Evolutionary conservation across 2,329 filamentous ascomycete genomes (phyloP).

Genomic region (Neofusicoccum kwambonambiense): DNA sequence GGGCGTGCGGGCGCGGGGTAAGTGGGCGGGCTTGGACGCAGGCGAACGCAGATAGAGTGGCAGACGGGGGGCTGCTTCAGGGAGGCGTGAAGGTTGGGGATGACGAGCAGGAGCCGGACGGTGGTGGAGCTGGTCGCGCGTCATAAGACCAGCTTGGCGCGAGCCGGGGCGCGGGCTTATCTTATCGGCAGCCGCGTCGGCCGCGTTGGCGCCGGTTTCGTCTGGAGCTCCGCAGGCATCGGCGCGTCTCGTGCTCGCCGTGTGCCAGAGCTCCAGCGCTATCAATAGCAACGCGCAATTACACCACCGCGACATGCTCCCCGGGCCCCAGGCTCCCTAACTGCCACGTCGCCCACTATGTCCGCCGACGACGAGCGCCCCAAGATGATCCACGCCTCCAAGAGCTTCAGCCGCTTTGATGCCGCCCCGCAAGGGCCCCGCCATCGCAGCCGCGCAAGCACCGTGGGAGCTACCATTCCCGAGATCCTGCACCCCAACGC

Average conservation of each 20-base stretch:
- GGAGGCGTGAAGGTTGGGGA: neutral
- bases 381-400: slow-evolving; percentile 41
- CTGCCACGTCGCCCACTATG: slow-evolving; percentile 7
- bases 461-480: slow-evolving; percentile 42
- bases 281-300: slow-evolving; percentile 9
- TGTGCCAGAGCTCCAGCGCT: slow-evolving; percentile 21
- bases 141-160: slow-evolving; percentile 2
- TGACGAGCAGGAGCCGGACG: neutral
- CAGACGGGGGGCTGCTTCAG: neutral
- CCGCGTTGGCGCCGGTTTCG: neutral
- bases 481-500: slow-evolving; percentile 45
- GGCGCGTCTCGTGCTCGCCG: slow-evolving; percentile 21
- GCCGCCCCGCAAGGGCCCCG: slow-evolving; percentile 32
- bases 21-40: neutral
- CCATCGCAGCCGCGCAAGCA: slow-evolving; percentile 46
- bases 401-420: slow-evolving; percentile 53
- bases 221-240: slow-evolving; percentile 20
- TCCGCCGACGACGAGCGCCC: slow-evolving; percentile 33
- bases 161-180: neutral
- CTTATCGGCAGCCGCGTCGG: neutral
- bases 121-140: neutral
- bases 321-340: slow-evolving; percentile 7
- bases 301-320: slow-evolving; percentile 7
- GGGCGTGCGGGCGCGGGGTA: neutral
- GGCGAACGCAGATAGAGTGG: neutral